Conservation (phyloP, 2,329 filamentous ascomycete species). For the Clonostachys rosea region DNA sequence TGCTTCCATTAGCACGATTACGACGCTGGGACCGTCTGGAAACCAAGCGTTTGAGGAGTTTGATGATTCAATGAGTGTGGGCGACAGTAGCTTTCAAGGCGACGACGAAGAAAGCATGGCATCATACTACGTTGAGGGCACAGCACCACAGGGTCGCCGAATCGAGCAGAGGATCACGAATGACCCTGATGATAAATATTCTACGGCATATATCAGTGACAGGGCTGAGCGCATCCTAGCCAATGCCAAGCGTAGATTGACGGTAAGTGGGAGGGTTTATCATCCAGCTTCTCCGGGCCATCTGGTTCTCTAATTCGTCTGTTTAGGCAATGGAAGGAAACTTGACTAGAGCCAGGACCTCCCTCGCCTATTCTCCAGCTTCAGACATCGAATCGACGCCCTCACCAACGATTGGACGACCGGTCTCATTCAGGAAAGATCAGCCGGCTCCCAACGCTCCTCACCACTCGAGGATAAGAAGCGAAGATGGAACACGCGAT, state of each 20-base stretch:
- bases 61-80: conserved; percentile 57
- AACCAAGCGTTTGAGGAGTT: conserved; percentile 48
- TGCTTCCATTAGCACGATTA: conserved; percentile 59
- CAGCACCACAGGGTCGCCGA: conserved; percentile 12
- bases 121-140: conserved; percentile 47
- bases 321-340: conserved; percentile 89
- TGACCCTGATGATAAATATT: conserved; percentile 52
- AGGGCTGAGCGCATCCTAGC: conserved; percentile 87
- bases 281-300: background rate
- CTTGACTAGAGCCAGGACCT: conserved; percentile 70
- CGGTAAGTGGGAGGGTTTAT: conserved; percentile 52
- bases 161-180: background rate
- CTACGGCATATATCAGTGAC: conserved; percentile 71
- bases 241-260: conserved; percentile 85
- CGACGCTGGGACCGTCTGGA: conserved; percentile 31
- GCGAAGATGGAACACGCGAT: conserved; percentile 16
- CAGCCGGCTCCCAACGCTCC: conserved; percentile 7
- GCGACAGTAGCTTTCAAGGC: conserved; percentile 61
- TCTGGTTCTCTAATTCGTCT: conserved; percentile 6
- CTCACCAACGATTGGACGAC: conserved; percentile 37
- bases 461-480: conserved; percentile 20
- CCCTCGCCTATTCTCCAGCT: conserved; percentile 37
- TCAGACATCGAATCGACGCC: conserved; percentile 42
- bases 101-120: conserved; percentile 65
- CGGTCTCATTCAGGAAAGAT: conserved; percentile 14